A percentile compares a stretch with the other conserved stretches of the same genome.
Evolutionary conservation across 1,284 basidiomycete species (phyloP).

Genomic region (Fomitiporia mediterranea): DNA sequence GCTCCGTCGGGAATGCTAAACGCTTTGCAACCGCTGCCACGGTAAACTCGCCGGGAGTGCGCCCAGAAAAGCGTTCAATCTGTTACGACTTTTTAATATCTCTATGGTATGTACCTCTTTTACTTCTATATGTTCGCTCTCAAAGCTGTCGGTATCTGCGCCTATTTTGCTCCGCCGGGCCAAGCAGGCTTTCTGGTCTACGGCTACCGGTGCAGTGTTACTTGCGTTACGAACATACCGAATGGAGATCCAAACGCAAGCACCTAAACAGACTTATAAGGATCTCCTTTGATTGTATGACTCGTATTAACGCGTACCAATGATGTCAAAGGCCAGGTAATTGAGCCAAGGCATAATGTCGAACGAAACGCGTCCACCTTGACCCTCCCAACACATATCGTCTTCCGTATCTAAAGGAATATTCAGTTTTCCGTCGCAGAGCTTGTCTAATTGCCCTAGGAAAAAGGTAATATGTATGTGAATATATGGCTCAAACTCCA

Average conservation of each 20-base stretch:
- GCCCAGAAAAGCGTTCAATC: constrained; percentile 69
- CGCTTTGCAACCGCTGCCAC: constrained; percentile 49
- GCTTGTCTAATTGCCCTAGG: constrained; percentile 71
- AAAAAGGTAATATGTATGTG: constrained; percentile 59
- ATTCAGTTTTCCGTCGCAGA: constrained; percentile 55
- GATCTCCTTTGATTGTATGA: too few species aligned
- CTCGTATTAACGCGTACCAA: constrained; percentile 37
- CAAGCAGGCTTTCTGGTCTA: constrained; percentile 47
- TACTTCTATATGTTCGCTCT: constrained; percentile 70
- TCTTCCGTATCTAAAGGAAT: constrained; percentile 56
- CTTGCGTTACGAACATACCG: constrained; percentile 79
- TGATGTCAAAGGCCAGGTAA: constrained; percentile 87
- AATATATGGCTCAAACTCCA: constrained; percentile 79
- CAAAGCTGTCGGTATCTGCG: too few species aligned
- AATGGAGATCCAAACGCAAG: constrained; percentile 85
- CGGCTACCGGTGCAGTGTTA: constrained; percentile 66
- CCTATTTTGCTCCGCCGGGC: constrained; percentile 54
- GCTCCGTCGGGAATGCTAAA: constrained; percentile 12
- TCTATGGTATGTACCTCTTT: constrained; percentile 74
- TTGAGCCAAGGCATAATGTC: constrained; percentile 74
- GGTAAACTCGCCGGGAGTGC: constrained; percentile 71
- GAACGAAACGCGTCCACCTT: constrained; percentile 61
- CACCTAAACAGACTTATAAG: too few species aligned
- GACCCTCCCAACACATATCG: constrained; percentile 60
- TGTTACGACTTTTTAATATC: constrained; percentile 87